These are phyloP conservation scores for Fagopyrum homotropicum DNA, from an alignment of 148 eudicot genomes.

Conservation along the genomic window DNA sequence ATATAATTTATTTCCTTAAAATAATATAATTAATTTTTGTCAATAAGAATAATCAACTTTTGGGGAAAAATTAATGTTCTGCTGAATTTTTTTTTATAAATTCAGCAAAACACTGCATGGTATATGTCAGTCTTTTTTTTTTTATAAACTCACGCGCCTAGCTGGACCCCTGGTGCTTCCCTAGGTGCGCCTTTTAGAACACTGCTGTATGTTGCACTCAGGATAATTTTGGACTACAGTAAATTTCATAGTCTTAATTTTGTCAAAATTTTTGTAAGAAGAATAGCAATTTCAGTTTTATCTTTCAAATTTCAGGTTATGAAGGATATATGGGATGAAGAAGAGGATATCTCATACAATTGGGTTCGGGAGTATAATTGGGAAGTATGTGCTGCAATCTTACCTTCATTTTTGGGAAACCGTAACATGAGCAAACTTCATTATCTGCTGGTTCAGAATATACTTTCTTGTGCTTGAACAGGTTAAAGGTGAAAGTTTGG, in stretches of 20 bases:
- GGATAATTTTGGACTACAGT: neutral
- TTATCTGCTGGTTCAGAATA: neutral
- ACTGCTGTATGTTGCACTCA: no score
- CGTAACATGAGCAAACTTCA: neutral
- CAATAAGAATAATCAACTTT: no score
- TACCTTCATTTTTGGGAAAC: neutral
- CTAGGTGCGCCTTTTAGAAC: no score
- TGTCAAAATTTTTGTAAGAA: neutral
- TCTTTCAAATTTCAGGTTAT: constrained; percentile 47
- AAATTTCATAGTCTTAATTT: neutral
- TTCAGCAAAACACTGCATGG: no score
- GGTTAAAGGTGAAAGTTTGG: constrained; percentile 87
- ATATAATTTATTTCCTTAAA: no score
- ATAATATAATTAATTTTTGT: no score
- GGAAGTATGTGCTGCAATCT: constrained; percentile 61
- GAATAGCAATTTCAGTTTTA: neutral
- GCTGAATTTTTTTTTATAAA: no score
- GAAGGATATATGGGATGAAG: constrained; percentile 78
- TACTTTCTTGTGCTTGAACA: constrained; percentile 20
- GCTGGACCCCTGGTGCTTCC: no score
- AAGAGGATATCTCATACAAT: constrained; percentile 73
- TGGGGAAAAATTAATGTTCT: no score
- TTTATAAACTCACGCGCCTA: no score
- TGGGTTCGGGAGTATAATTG: constrained; percentile 98
- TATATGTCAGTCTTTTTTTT: no score